These are phyloP conservation scores for Cyclostephanos tholiformis DNA, from an alignment of 108 stramenopile species.

Conservation along the genomic window DNA sequence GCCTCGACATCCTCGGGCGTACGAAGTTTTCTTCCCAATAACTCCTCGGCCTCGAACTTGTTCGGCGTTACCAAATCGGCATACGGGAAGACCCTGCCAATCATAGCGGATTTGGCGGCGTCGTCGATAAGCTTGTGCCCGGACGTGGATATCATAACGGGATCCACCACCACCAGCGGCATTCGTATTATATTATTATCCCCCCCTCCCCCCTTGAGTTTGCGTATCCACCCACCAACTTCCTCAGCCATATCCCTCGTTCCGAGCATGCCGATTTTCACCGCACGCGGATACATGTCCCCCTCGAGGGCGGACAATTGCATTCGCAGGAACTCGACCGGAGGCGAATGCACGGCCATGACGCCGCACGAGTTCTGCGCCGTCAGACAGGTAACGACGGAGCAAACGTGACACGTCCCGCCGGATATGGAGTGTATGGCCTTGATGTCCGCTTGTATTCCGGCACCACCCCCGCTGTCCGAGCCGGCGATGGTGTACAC, in stretches of 20 bases:
- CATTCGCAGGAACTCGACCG: constrained; percentile 53
- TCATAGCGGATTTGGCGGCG: constrained; percentile 70
- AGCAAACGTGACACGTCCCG: constrained; percentile 82
- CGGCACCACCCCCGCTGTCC: constrained; percentile 95
- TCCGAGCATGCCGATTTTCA: constrained; percentile 94
- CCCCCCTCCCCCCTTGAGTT: constrained; percentile 23
- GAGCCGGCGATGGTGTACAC: constrained; percentile 94
- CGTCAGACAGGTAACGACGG: constrained; percentile 90
- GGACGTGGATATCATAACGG: constrained; percentile 92
- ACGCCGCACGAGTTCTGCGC: constrained; percentile 85
- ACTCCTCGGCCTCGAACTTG: constrained; percentile 90
- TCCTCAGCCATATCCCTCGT: constrained; percentile 66
- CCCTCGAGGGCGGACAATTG: constrained; percentile 68
- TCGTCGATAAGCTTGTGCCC: constrained; percentile 85
- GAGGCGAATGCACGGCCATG: constrained; percentile 67
- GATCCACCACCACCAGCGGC: constrained; percentile 87
- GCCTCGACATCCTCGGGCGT: constrained; percentile 76
- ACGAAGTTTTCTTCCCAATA: constrained; percentile 61
- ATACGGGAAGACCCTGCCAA: constrained; percentile 76
- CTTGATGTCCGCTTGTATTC: constrained; percentile 94
- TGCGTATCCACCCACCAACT: constrained; percentile 68
- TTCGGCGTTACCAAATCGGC: constrained; percentile 90
- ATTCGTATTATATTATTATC: constrained; percentile 5
- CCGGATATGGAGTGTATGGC: constrained; percentile 79
- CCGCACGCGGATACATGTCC: constrained; percentile 82